A percentile compares a stretch with the other conserved stretches of the same genome.
These are phyloP conservation scores for Guillardia theta DNA, from an alignment of 78 protist species.

Conservation along the genomic window DNA sequence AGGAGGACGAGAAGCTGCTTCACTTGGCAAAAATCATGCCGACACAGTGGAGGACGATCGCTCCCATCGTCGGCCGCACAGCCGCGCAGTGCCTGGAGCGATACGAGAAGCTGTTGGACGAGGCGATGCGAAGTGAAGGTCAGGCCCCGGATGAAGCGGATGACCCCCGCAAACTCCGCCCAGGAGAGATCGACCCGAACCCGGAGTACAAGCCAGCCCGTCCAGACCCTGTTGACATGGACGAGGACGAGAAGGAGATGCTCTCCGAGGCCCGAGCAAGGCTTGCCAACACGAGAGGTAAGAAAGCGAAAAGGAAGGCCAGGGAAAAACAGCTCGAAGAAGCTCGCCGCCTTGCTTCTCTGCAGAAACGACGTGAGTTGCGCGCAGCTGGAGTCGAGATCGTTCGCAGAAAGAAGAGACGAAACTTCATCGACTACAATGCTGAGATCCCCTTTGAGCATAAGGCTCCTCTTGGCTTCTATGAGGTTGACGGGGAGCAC, in stretches of 20 bases:
- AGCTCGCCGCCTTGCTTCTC: slow-evolving; percentile 91
- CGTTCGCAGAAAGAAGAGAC: background rate
- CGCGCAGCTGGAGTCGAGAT: slow-evolving; percentile 55
- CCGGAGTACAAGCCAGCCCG: slow-evolving; percentile 97
- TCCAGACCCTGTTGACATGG: slow-evolving; percentile 91
- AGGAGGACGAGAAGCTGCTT: slow-evolving; percentile 98
- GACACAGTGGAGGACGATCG: slow-evolving; percentile 96
- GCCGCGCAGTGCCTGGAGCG: slow-evolving; percentile 97
- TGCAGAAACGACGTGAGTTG: slow-evolving; percentile 89
- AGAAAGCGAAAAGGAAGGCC: slow-evolving; percentile 96
- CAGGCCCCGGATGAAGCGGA: slow-evolving; percentile 44
- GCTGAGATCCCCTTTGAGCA: slow-evolving; percentile 59
- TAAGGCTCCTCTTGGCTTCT: slow-evolving; percentile 51
- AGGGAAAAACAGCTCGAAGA: slow-evolving; percentile 96
- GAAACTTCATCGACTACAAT: background rate
- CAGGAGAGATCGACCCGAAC: slow-evolving; percentile 95
- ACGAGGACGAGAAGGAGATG: slow-evolving; percentile 93
- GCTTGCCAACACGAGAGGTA: slow-evolving; percentile 95
- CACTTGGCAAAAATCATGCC: slow-evolving; percentile 94
- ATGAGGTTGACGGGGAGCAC: slow-evolving; percentile 50
- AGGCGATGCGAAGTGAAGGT: slow-evolving; percentile 41
- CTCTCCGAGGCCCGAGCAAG: slow-evolving; percentile 96
- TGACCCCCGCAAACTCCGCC: slow-evolving; percentile 91
- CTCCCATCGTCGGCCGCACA: slow-evolving; percentile 97
- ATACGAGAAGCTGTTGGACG: slow-evolving; percentile 89